Percentiles rank a stretch among this genome's conserved stretches.
phyloP scores from a whole-genome alignment of 2,329 filamentous ascomycete genomes.

The Aspergillus fructus region DNA sequence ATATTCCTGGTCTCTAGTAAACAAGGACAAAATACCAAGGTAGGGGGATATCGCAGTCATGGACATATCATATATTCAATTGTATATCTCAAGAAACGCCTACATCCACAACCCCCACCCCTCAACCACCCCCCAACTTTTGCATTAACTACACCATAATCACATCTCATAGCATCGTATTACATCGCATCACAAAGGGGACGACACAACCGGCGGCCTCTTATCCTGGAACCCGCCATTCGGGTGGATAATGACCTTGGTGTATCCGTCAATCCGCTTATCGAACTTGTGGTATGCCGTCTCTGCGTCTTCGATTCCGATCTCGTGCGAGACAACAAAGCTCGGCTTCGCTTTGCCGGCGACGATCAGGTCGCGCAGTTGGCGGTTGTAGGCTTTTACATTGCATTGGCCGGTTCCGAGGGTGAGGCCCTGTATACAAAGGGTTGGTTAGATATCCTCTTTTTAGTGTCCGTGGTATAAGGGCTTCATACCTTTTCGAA shows the following conservation, averaged over 20 bases:
- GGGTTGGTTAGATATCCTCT: background rate
- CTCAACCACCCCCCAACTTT: too few species aligned
- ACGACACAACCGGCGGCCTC: background rate
- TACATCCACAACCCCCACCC: too few species aligned
- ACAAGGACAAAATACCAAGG: too few species aligned
- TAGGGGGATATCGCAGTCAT: too few species aligned
- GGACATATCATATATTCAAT: too few species aligned
- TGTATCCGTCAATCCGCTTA: slow-evolving; percentile 64
- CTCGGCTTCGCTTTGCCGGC: slow-evolving; percentile 63
- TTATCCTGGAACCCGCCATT: slow-evolving; percentile 48
- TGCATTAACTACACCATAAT: too few species aligned
- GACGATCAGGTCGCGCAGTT: slow-evolving; percentile 65
- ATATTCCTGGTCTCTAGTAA: too few species aligned
- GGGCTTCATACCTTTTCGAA: slow-evolving; percentile 60
- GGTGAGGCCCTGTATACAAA: slow-evolving; percentile 50
- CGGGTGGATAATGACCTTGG: slow-evolving; percentile 67
- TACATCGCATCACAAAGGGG: background rate
- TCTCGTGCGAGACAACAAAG: slow-evolving; percentile 66
- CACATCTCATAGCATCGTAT: too few species aligned
- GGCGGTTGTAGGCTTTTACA: slow-evolving; percentile 67
- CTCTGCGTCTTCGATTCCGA: slow-evolving; percentile 61
- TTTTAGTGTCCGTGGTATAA: background rate
- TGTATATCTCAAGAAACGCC: too few species aligned
- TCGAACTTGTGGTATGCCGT: slow-evolving; percentile 66
- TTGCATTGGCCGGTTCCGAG: slow-evolving; percentile 66